Evolutionary conservation across 1,139 yeast genomes (phyloP).

Genomic region (Scheffersomyces stambukii): DNA sequence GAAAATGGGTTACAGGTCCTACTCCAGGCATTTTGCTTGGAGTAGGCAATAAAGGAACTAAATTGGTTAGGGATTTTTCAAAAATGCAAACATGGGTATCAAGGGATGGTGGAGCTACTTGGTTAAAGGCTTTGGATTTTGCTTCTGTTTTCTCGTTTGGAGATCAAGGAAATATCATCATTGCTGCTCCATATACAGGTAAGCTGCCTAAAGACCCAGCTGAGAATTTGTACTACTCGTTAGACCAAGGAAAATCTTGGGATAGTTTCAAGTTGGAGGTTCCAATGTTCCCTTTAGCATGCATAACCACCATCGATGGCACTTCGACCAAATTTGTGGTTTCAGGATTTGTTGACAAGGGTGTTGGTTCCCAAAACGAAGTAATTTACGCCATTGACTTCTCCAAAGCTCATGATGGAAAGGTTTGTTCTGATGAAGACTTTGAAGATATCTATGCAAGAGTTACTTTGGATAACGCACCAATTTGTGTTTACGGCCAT

Average conservation of each 20-base stretch:
- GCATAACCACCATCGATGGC: constrained; percentile 71
- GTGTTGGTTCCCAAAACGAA: constrained; percentile 18
- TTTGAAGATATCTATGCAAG: constrained; percentile 70
- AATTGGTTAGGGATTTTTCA: constrained; percentile 17
- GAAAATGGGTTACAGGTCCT: constrained; percentile 55
- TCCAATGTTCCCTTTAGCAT: constrained; percentile 38
- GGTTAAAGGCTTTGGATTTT: constrained; percentile 56
- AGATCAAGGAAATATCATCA: constrained; percentile 73
- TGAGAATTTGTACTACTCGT: constrained; percentile 49
- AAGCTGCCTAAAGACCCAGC: constrained; percentile 15
- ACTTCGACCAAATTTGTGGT: constrained; percentile 59
- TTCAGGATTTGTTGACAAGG: constrained; percentile 39
- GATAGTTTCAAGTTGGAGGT: constrained; percentile 43
- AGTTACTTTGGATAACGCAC: constrained; percentile 39
- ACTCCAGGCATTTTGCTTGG: constrained; percentile 72
- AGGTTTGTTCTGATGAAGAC: constrained; percentile 51
- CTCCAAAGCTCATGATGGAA: constrained; percentile 49
- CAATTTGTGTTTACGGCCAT: constrained; percentile 72
- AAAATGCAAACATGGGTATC: constrained; percentile 56
- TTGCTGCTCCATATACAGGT: constrained; percentile 50
- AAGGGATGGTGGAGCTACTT: constrained; percentile 72
- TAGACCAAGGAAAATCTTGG: constrained; percentile 78
- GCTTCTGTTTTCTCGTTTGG: constrained; percentile 65
- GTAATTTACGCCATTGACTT: constrained; percentile 56
- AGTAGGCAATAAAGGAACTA: constrained; percentile 50